phyloP scores from a whole-genome alignment of 208 protist species.

The Leishmania gerbilli region DNA sequence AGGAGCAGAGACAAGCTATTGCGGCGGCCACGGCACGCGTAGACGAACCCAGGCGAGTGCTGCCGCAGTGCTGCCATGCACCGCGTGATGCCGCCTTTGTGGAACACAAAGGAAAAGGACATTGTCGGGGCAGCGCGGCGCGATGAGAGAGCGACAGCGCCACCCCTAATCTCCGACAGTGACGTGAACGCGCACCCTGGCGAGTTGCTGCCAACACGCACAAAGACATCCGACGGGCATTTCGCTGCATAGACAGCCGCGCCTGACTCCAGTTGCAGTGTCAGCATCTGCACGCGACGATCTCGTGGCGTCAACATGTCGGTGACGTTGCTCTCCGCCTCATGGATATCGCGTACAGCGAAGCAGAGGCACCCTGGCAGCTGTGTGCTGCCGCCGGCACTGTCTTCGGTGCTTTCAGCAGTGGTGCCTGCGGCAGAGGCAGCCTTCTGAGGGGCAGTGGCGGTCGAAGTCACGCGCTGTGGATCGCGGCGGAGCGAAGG shows the following conservation, averaged over 20 bases:
- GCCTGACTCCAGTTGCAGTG: constrained; percentile 18
- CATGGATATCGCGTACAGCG: constrained; percentile 21
- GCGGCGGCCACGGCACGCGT: constrained; percentile 1
- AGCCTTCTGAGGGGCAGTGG: background rate
- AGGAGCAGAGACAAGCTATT: constrained; percentile 6
- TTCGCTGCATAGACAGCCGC: constrained; percentile 18
- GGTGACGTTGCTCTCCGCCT: constrained; percentile 28
- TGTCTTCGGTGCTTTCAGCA: background rate
- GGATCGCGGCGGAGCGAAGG: background rate
- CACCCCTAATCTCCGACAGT: background rate
- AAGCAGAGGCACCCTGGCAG: constrained; percentile 32
- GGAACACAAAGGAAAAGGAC: constrained; percentile 35
- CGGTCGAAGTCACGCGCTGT: background rate
- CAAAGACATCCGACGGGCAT: constrained; percentile 10
- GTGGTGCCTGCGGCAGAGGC: background rate
- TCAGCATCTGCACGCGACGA: constrained; percentile 39
- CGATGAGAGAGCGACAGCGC: background rate
- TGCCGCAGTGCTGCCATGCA: constrained; percentile 29
- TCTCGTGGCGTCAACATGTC: constrained; percentile 34
- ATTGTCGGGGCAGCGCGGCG: background rate
- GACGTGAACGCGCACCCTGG: background rate
- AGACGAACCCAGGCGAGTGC: constrained; percentile 19
- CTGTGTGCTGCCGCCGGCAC: background rate
- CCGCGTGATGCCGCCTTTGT: constrained; percentile 40
- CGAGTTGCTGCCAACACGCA: background rate